Conservation (phyloP, 1,284 basidiomycete species). For the Ceratobasidium sp. region DNA sequence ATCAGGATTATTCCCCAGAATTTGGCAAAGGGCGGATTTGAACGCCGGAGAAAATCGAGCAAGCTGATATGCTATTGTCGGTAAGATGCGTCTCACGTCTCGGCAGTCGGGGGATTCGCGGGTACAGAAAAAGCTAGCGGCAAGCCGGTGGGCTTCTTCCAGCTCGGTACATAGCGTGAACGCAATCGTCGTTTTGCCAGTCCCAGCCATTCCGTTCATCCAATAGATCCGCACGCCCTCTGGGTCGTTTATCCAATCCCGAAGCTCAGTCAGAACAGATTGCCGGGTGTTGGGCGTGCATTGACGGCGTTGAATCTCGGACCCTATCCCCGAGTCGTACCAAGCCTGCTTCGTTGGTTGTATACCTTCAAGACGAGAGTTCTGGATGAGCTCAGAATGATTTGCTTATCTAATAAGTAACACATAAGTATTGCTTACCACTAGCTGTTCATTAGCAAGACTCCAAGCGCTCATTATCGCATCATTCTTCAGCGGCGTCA, state of each 20-base stretch:
- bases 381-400: background rate
- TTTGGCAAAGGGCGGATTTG: background rate
- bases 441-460: background rate
- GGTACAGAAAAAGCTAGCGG: no score
- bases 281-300: slow-evolving; percentile 22
- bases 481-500: background rate
- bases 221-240: background rate
- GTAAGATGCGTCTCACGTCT: background rate
- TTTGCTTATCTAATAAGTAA: background rate
- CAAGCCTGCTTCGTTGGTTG: background rate
- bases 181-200: background rate
- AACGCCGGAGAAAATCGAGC: background rate
- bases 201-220: slow-evolving; percentile 8
- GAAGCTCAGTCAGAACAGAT: slow-evolving; percentile 1
- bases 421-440: background rate
- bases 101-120: background rate
- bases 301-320: background rate
- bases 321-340: slow-evolving; percentile 2
- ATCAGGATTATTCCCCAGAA: background rate
- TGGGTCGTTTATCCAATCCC: background rate
- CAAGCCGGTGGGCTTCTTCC: background rate
- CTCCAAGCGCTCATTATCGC: background rate
- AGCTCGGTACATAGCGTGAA: background rate
- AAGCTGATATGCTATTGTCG: slow-evolving; percentile 10
- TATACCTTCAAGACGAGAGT: background rate